Base-by-base conservation (phyloP, 371 early-diverging fungal genomes). In the Nematocida ironsii region DNA sequence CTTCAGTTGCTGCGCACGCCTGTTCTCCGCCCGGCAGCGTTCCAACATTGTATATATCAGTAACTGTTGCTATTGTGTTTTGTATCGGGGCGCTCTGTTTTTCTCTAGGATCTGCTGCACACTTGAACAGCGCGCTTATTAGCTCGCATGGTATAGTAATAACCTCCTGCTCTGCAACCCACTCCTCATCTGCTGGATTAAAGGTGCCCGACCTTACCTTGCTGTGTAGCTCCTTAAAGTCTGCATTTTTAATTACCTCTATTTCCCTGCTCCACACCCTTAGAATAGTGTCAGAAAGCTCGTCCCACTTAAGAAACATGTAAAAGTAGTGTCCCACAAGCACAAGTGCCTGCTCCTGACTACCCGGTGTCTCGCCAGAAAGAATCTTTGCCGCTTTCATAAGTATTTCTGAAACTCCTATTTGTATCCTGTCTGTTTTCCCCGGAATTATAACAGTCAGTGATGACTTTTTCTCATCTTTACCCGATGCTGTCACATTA, bases 171-270 rank as follows among this genome's bases (percentile, higher is more conserved):
- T 27, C 62, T 11, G 39, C 50, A 18, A 25, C 9, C 44, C 44
- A 64, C 44, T 42, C 71, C 11, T 48, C 54, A 4, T 78, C 69
- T 33, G 11, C 39, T 9, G 80, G 70, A 23, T 16, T 27, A 62
- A 78, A 50, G 40, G 58, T 57, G 5, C 40, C 48, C 4, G 47
- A 18, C 20, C 54, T 20, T 4, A 62, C 80, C 23, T 39, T 62
- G 33, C 48, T 60, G 57, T 78, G 80, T 25, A 78, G 71, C 33
- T 78, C 80, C 54, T 78, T 40, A 44, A 78, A 78, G 40, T 78
- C 71, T 0, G 80, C 82, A 16, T 47, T 9, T 9, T 33, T 25
- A 40, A 78, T 54, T 40, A 13, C n/a, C 47, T 70, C 71, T 23
- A 78, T 39, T 1, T 52, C 58, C 44, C 11, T 18, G 11, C 27